Evolutionary conservation across 2,329 filamentous ascomycete species (phyloP), one percentile per base, ranked within the genome.

Genomic region (Blumeriella jaapii): DNA sequence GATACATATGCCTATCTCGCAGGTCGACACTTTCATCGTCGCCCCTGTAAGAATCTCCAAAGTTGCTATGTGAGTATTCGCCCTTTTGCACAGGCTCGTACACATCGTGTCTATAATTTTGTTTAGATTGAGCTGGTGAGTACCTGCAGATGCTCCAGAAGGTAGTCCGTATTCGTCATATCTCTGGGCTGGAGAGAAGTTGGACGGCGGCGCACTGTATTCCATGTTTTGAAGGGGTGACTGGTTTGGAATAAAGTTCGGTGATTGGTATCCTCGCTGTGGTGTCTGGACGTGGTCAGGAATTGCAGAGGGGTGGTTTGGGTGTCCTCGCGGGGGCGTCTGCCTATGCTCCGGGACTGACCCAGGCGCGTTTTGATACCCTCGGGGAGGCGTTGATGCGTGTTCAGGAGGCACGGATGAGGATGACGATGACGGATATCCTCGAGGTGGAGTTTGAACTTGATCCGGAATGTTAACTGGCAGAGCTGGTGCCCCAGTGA

Each of bases 211-310:
- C 19, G 44, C 47, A 17, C 45, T 46, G 30, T 56, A 55, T 44
- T 77, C 72, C 8, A 65, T 50, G 31, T 58, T 56, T 47, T 73
- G 69, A 17, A 69, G 50, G 12, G 69, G 67, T n/a, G 69, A 66
- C 40, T 73, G 69, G 12, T 55, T 65, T 6, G 67, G 57, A n/a
- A 67, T 52, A 42, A 62, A 65, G 3, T 53, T 53, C 13, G 63
- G 48, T 18, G 60, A 66, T 6, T 62, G 61, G 28, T 69, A 65
- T 8, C 59, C 53, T 38, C 69, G 63, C 18, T 65, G 49, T 40
- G 60, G 45, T 44, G 61, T 50, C 26, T 41, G 38, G 11, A 23
- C 18, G 35, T 59, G 41, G 9, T 53, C 40, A 49, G 55, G 31
- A 47, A 55, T 38, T 53, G 48, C 28, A 42, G 60, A 37, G 49